Conservation (phyloP, 2,329 filamentous ascomycete genomes). For the Colletotrichum cereale region DNA sequence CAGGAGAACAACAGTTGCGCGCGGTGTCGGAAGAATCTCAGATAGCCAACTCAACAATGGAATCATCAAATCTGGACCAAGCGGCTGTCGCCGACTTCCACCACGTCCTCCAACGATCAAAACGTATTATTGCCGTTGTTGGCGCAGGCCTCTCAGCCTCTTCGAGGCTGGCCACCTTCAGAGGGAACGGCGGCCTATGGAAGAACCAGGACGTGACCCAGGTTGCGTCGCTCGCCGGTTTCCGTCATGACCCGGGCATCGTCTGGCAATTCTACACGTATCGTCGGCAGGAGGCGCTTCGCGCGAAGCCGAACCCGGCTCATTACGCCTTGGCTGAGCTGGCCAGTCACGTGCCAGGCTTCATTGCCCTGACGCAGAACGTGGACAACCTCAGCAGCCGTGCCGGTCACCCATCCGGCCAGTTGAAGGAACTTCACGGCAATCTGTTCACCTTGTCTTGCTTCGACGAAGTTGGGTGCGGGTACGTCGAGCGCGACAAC, state of each 20-base stretch:
- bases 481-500: constrained; percentile 67
- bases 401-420: constrained; percentile 67
- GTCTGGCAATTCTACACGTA: constrained; percentile 82
- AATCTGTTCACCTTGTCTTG: constrained; percentile 42
- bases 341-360: constrained; percentile 63
- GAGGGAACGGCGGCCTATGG: constrained; percentile 75
- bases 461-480: constrained; percentile 65
- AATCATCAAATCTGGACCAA: constrained; percentile 19
- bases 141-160: constrained; percentile 48
- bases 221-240: constrained; percentile 73
- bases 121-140: constrained; percentile 48
- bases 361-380: constrained; percentile 75
- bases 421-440: constrained; percentile 68
- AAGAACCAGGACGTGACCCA: constrained; percentile 69
- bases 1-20: too few relatives aligned
- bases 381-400: constrained; percentile 71
- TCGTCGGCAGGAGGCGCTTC: constrained; percentile 72
- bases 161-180: constrained; percentile 65
- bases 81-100: constrained; percentile 44
- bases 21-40: not conserved
- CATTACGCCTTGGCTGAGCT: constrained; percentile 75
- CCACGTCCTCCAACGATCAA: constrained; percentile 42
- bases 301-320: constrained; percentile 71
- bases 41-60: not conserved
- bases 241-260: constrained; percentile 68